phyloP scores from a whole-genome alignment of 2,329 filamentous ascomycete species.

The Clonostachys solani region DNA sequence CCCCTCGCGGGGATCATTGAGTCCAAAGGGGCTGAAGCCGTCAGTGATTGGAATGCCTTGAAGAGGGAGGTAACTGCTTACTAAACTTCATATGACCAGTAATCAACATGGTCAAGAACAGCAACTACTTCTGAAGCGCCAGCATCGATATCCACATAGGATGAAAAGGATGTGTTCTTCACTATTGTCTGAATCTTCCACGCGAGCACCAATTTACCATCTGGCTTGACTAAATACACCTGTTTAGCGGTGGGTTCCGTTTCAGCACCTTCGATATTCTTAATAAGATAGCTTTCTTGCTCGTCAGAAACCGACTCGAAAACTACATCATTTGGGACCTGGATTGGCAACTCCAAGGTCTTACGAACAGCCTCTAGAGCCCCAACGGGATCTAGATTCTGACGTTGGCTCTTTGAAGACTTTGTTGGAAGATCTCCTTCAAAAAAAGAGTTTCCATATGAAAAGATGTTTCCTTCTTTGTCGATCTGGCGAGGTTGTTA shows the following conservation, averaged over 20 bases:
- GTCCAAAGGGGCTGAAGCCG: neutral
- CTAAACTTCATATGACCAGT: constrained; percentile 45
- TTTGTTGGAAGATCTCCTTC: constrained; percentile 17
- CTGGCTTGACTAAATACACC: constrained; percentile 42
- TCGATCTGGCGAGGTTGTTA: constrained; percentile 26
- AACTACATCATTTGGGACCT: neutral
- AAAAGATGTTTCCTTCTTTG: constrained; percentile 46
- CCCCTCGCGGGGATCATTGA: neutral
- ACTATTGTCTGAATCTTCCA: constrained; percentile 52
- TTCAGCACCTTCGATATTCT: constrained; percentile 36
- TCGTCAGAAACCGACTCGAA: constrained; percentile 1
- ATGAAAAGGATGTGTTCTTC: constrained; percentile 44
- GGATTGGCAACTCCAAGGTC: constrained; percentile 10
- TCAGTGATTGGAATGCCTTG: neutral
- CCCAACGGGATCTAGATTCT: constrained; percentile 27
- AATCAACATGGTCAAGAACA: constrained; percentile 45
- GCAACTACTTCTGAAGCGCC: constrained; percentile 39
- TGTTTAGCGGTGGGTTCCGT: constrained; percentile 44
- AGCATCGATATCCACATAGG: constrained; percentile 42
- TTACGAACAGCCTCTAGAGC: constrained; percentile 26
- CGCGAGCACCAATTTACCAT: constrained; percentile 36
- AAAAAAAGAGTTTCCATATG: constrained; percentile 38
- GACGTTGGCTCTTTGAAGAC: constrained; percentile 22
- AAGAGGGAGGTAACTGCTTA: constrained; percentile 33
- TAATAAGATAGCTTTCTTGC: constrained; percentile 24